Conservation (phyloP, 2,329 filamentous ascomycete species). For the Canariomyces notabilis region DNA sequence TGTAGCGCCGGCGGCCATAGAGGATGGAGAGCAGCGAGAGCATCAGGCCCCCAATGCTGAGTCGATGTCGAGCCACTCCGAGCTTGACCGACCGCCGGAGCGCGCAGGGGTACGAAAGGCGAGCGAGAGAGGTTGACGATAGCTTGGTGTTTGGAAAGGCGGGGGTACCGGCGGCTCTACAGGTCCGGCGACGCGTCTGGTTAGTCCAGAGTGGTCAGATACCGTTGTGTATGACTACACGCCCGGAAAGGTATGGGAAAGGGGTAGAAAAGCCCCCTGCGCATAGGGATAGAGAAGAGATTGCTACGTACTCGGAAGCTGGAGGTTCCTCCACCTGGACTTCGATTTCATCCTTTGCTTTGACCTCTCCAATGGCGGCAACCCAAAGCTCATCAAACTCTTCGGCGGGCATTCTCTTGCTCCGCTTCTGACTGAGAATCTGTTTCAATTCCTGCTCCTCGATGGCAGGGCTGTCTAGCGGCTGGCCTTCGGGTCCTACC, state of each 20-base stretch:
- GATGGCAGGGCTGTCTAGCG: slow-evolving; percentile 52
- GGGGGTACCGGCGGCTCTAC: slow-evolving; percentile 65
- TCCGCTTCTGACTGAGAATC: slow-evolving; percentile 67
- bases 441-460: slow-evolving; percentile 72
- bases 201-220: slow-evolving; percentile 61
- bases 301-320: slow-evolving; percentile 46
- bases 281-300: slow-evolving; percentile 11
- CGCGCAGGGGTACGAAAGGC: slow-evolving; percentile 80
- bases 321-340: slow-evolving; percentile 35
- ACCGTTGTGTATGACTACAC: slow-evolving; percentile 13
- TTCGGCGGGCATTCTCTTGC: slow-evolving; percentile 75
- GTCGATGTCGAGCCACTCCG: slow-evolving; percentile 80
- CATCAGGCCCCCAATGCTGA: slow-evolving; percentile 68
- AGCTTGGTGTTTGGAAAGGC: slow-evolving; percentile 59
- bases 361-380: slow-evolving; percentile 68
- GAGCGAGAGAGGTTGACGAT: slow-evolving; percentile 84
- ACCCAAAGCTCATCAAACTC: slow-evolving; percentile 90
- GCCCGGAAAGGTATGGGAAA: not conserved
- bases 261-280: not conserved
- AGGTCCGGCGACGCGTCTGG: slow-evolving; percentile 68
- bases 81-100: slow-evolving; percentile 72
- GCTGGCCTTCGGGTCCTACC: slow-evolving; percentile 54
- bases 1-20: slow-evolving; percentile 62
- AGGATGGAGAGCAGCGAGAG: slow-evolving; percentile 44
- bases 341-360: slow-evolving; percentile 56